Evolutionary conservation across 768 basidiomycete species (phyloP), one percentile per base, ranked within the genome.

Genomic region (Mycena epipterygia): DNA sequence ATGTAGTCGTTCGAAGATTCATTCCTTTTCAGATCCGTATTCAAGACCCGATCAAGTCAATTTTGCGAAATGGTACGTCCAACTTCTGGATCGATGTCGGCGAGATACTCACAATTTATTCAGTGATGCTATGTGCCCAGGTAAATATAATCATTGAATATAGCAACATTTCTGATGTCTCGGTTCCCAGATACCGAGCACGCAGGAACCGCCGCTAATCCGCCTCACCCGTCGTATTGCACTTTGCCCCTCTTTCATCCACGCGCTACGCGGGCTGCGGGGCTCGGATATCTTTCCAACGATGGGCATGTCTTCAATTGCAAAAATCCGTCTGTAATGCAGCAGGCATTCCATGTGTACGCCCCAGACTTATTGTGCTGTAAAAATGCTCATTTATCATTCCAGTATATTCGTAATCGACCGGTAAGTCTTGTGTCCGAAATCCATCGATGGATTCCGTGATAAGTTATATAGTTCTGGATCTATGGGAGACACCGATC

Each of bases 321-420:
- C 77, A 79, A 79, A 57, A 87, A 89, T 57, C 89, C 89, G 1
- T 79, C 79, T 2, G 79, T 84, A 2, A 74, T 85, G 75, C 84
- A 85, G 33, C 86, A 84, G 66, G 83, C 88, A 0, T 89, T 84
- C 77, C 88, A 89, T 71, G 87, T 89, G 86, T 89, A 73, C 63
- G 88, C 79, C 19, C 41, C 23, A 17, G 35, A 21, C 13, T 53
- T 19, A 46, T 63, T 5, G 5, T n/a, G 16, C 11, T 42, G 9
- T 6, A 23, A 27, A 17, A 37, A 9, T 41, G 37, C 53, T 63
- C 3, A 60, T 16, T 44, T 46, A 29, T 1, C 0, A 4, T 55
- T 29, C 13, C 35, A 88, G 87, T 11, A 86, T 89, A n/a, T 89
- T 89, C 52, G 86, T 87, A 17, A 84, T 85, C 65, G 88, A 88